phyloP scores from a whole-genome alignment of 1,284 basidiomycete species.

The Ganoderma sinense region DNA sequence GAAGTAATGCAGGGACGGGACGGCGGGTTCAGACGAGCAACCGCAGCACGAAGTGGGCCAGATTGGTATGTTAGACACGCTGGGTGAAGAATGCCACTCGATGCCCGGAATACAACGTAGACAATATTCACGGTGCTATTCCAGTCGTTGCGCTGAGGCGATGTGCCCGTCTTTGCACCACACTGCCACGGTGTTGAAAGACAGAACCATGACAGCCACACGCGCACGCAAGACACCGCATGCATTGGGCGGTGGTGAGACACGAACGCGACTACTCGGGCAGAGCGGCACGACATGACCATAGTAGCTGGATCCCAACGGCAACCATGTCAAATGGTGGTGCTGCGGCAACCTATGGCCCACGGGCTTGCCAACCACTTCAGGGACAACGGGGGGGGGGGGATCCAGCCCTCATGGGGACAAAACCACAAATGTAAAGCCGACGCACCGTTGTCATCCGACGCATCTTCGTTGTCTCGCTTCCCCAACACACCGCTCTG shows the following conservation, averaged over 20 bases:
- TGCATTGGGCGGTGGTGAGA: not conserved
- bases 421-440: not conserved
- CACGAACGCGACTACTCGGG: not conserved
- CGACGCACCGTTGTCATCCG: constrained; percentile 43
- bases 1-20: not conserved
- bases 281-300: not conserved
- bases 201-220: not conserved
- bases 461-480: constrained; percentile 67
- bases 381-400: not conserved
- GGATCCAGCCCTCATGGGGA: not conserved
- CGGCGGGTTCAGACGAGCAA: not conserved
- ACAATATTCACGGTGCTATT: not conserved
- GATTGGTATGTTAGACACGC: not conserved
- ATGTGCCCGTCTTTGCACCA: not conserved
- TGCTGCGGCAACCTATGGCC: not conserved
- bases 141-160: not conserved
- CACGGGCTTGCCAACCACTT: not conserved
- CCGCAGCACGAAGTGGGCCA: not conserved
- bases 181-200: not conserved
- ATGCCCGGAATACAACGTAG: not conserved
- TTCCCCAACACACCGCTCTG: constrained; percentile 87
- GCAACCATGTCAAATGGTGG: not conserved
- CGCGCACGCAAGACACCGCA: not conserved
- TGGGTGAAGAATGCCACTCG: not conserved
- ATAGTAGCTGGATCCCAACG: not conserved